Evolutionary conservation across 2,329 filamentous ascomycete genomes (phyloP).

Genomic region (Calonectria montana): DNA sequence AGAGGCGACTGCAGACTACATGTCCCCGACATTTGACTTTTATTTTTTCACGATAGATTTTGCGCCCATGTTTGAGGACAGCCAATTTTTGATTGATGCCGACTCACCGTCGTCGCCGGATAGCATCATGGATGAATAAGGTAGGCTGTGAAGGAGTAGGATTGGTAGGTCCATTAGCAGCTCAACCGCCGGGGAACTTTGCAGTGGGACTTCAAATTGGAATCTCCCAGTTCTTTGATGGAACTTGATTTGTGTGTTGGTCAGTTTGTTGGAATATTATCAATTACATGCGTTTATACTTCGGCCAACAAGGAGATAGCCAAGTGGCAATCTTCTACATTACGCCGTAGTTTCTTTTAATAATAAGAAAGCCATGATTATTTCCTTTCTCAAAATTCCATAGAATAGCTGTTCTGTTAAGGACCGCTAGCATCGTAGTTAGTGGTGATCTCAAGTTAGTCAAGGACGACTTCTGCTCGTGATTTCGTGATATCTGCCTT

Average conservation of each 20-base stretch:
- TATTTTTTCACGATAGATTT: constrained; percentile 50
- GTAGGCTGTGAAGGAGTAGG: not conserved
- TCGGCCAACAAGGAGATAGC: not conserved
- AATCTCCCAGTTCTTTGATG: too few relatives aligned
- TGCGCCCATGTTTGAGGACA: constrained; percentile 22
- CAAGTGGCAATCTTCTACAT: not conserved
- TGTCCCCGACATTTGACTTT: constrained; percentile 48
- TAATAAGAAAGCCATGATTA: not conserved
- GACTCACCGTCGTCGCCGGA: not conserved
- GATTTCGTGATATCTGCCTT: too few relatives aligned
- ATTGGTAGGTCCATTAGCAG: too few relatives aligned
- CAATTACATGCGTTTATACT: not conserved
- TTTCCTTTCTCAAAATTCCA: too few relatives aligned
- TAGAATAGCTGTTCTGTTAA: not conserved
- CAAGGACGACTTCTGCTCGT: too few relatives aligned
- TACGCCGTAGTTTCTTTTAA: not conserved
- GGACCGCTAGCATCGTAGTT: not conserved
- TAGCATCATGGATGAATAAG: not conserved
- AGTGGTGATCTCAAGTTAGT: not conserved
- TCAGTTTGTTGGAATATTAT: not conserved
- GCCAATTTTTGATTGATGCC: not conserved
- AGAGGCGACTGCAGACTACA: constrained; percentile 47
- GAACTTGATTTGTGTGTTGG: not conserved
- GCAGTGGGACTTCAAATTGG: too few relatives aligned
- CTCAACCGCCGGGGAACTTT: too few relatives aligned